phyloP scores from a whole-genome alignment of 2,329 filamentous ascomycete genomes.

The Phialophora chinensis region DNA sequence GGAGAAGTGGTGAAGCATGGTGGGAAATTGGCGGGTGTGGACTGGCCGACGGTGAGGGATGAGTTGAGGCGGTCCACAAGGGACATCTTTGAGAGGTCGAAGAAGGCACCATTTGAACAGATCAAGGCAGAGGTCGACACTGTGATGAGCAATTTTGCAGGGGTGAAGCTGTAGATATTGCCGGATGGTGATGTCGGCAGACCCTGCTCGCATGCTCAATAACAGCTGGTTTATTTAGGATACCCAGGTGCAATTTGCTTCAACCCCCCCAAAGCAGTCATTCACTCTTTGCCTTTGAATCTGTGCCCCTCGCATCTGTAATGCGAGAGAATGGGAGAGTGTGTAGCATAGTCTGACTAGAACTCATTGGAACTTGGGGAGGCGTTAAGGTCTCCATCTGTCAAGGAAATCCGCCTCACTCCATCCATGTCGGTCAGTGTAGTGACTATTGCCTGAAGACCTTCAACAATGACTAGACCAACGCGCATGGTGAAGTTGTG shows the following conservation, averaged over 20 bases:
- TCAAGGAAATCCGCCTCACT: too few species aligned
- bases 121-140: constrained; percentile 11
- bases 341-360: not conserved
- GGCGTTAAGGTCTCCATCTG: too few species aligned
- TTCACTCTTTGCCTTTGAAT: not conserved
- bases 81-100: constrained; percentile 14
- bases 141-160: not conserved
- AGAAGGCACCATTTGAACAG: constrained; percentile 22
- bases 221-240: not conserved
- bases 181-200: not conserved
- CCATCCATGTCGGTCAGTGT: too few species aligned
- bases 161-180: constrained; percentile 1
- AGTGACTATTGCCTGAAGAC: too few species aligned
- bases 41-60: constrained; percentile 22
- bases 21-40: constrained; percentile 27
- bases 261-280: not conserved
- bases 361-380: not conserved
- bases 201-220: not conserved
- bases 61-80: constrained; percentile 14
- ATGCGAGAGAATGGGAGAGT: too few species aligned
- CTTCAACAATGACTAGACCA: too few species aligned
- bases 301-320: not conserved
- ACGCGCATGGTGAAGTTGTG: too few species aligned
- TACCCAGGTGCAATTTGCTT: not conserved
- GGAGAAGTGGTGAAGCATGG: constrained; percentile 38